Conservation (phyloP, 2,329 filamentous ascomycete genomes). For the Arachnopeziza araneosa region DNA sequence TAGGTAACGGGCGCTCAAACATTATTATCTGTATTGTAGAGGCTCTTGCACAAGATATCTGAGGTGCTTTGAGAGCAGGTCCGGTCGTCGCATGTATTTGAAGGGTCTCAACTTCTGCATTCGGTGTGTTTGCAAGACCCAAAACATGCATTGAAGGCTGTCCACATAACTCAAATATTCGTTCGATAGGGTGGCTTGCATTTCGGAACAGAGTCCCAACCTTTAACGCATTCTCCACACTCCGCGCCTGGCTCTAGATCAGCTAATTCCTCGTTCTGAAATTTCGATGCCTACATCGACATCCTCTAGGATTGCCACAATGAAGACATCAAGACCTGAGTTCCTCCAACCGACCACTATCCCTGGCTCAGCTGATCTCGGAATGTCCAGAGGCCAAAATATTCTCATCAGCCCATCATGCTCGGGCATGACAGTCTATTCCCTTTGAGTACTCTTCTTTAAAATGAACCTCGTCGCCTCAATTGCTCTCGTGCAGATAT, state of each 20-base stretch:
- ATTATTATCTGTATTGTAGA: constrained; percentile 81
- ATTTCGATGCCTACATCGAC: constrained; percentile 63
- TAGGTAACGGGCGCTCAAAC: constrained; percentile 80
- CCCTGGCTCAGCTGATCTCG: constrained; percentile 65
- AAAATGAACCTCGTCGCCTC: constrained; percentile 91
- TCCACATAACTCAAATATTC: constrained; percentile 81
- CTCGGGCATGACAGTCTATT: constrained; percentile 54
- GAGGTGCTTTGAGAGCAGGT: constrained; percentile 53
- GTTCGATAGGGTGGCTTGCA: constrained; percentile 70
- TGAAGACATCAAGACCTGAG: constrained; percentile 82
- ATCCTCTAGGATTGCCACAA: constrained; percentile 83
- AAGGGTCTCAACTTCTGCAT: constrained; percentile 56
- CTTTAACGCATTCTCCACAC: constrained; percentile 83
- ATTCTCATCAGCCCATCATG: constrained; percentile 92
- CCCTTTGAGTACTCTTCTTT: constrained; percentile 29
- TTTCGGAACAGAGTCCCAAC: constrained; percentile 78
- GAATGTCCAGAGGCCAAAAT: constrained; percentile 93
- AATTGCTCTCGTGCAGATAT: constrained; percentile 95
- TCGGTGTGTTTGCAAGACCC: constrained; percentile 67
- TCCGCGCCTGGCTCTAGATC: constrained; percentile 39
- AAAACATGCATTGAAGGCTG: constrained; percentile 79
- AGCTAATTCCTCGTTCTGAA: constrained; percentile 16
- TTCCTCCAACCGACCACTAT: constrained; percentile 96
- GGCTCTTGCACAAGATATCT: constrained; percentile 65
- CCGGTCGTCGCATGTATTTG: constrained; percentile 59